Conservation (phyloP, 139 green algal genomes). For the Bryopsis sp. region DNA sequence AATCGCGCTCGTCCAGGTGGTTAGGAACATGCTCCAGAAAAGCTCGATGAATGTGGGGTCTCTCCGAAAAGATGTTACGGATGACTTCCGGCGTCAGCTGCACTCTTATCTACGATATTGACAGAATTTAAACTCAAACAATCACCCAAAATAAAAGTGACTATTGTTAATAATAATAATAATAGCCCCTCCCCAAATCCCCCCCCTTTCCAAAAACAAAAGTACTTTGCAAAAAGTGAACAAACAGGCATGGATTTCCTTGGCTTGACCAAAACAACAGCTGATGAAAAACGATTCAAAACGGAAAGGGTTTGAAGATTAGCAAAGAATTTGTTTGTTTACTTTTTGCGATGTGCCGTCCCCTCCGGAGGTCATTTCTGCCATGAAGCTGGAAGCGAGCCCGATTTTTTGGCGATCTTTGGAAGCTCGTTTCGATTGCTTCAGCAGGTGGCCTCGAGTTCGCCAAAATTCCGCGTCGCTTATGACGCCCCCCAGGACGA, state of each 20-base stretch:
- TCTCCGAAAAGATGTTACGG: constrained; percentile 24
- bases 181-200: too few relatives aligned
- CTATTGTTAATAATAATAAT: too few relatives aligned
- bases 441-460: not conserved
- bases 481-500: constrained; percentile 16
- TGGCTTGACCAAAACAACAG: too few relatives aligned
- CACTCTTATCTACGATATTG: too few relatives aligned
- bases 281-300: too few relatives aligned
- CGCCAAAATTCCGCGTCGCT: constrained; percentile 19
- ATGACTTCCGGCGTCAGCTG: constrained; percentile 24
- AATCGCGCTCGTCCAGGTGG: constrained; percentile 33
- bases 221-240: too few relatives aligned
- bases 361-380: constrained; percentile 4
- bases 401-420: constrained; percentile 11
- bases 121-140: too few relatives aligned
- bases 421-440: not conserved
- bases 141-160: too few relatives aligned
- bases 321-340: too few relatives aligned
- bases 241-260: too few relatives aligned
- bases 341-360: not conserved
- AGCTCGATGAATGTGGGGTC: constrained; percentile 17
- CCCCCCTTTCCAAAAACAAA: too few relatives aligned
- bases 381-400: constrained; percentile 5
- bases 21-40: constrained; percentile 24
- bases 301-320: too few relatives aligned